Evolutionary conservation across 1,139 yeast genomes (phyloP), one percentile per base, ranked within the genome.

Genomic region (Dujonia santamariae): DNA sequence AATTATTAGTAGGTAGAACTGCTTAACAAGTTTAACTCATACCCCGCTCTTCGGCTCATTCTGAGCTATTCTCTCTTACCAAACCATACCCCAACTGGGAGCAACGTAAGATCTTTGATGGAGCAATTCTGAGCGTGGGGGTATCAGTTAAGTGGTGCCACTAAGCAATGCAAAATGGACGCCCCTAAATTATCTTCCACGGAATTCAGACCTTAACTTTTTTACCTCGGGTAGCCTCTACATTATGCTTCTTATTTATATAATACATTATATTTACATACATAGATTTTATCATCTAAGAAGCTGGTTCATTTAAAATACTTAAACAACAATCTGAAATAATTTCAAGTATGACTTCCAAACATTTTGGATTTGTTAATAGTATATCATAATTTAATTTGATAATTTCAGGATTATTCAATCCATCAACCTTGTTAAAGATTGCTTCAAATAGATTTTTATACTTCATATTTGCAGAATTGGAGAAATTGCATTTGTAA

Each of bases 301-400:
- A 9, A 19, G 9, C 9, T 19, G 9, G 7, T 9, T 27, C 20
- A 15, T 27, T 27, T 7, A 27, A n/a, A 4, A 18, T 25, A 29
- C 7, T 16, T 4, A 22, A 14, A 15, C 32, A 15, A 7, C 27
- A 29, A n/a, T 7, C 32, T 22, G 25, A 6, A 4, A 29, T n/a
- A 15, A 18, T 18, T 15, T 29, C 27, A 6, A 36, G 25, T 7
- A 36, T 36, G n/a, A 7, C 26, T 9, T 25, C 33, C 20, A 36
- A 28, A 21, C 24, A 16, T 12, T 11, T 18, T 9, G 31, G 14
- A 22, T 36, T 34, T 9, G 32, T 49, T 11, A 66, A 52, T 38
- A 68, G 55, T 35, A 65, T 64, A 40, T 68, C 75, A 38, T 65
- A 65, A 42, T 67, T 67, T 42, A 69, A 58, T 42, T 64, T 66